Base-by-base conservation (phyloP, 768 basidiomycete species). In the Boletus rufocinnamomeus region DNA sequence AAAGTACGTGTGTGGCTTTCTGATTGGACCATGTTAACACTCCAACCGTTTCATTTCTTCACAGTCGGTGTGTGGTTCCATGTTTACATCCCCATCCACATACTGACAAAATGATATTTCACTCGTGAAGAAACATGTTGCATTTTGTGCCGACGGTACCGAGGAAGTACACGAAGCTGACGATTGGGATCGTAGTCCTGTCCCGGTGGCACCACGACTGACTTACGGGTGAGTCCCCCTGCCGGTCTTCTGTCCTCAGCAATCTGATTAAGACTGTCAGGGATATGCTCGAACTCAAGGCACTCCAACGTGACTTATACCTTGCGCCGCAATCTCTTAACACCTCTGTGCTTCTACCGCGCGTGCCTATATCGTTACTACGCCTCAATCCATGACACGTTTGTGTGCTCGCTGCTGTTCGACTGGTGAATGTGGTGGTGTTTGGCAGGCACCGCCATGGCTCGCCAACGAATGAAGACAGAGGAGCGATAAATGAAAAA, bases 141-240 rank as follows among this genome's bases (percentile, higher is more conserved):
- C 80, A 9, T 91, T 89, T 62, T 80, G 82, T 46, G 75, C 75
- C 4, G 75, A 80, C 2, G 80, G 79, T 53, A 73, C 75, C 14
- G 84, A 87, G 58, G 79, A 88, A 68, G 76, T 91, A 11, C 80
- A 81, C 66, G 70, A 79, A 32, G 89, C 87, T 4, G 89, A 91
- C 69, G 87, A 88, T 56, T 91, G 89, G 89, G 89, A 91, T 69
- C 80, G 89, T 17, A 88, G 87, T 2, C 89, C 89, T 3, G 79
- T 80, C 2, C 85, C 88, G 41, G 84, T 87, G 27, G 80, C 86
- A 7, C 78, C 79, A 34, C 80, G 78, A 58, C 73, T 91, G 62
- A 80, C 83, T 3, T 91, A 89, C 67, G 80, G 85, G 87, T 90
- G 68, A 80, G 87, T 82, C 21, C 19, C n/a, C 11, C 17, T 14